A percentile compares a stretch with the other conserved stretches of the same genome.
Evolutionary conservation across 176 grass and related monocot species (phyloP).

Genomic region (Alopecurus myosuroides): DNA sequence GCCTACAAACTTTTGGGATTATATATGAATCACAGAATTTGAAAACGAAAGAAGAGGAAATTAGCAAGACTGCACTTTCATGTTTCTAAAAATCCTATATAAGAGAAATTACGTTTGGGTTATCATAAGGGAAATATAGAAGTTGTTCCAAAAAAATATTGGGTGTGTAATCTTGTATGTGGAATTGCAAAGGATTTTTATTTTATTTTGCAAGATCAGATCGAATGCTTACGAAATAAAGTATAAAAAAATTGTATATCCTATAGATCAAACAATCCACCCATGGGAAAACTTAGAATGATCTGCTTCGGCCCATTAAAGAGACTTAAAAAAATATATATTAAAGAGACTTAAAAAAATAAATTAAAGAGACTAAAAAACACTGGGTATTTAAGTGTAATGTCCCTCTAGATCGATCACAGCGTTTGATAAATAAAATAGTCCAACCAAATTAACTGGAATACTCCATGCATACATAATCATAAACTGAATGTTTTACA

Average conservation of each 20-base stretch:
- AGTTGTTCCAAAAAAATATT: not conserved
- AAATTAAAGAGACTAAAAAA: too few relatives aligned
- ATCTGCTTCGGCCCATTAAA: not conserved
- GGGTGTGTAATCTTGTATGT: not conserved
- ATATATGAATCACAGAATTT: not conserved
- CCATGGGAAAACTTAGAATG: not conserved
- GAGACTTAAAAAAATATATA: too few relatives aligned
- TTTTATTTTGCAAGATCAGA: too few relatives aligned
- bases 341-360: not conserved
- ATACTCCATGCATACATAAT: not conserved
- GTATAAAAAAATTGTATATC: not conserved
- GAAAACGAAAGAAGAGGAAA: not conserved
- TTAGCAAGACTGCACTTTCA: not conserved
- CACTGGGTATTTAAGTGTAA: not conserved
- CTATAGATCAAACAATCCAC: not conserved
- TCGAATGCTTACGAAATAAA: not conserved
- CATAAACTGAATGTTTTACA: not conserved
- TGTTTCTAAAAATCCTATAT: not conserved
- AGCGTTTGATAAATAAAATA: not conserved
- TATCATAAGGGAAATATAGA: not conserved
- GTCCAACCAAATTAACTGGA: not conserved
- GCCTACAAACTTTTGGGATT: not conserved
- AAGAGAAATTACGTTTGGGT: not conserved
- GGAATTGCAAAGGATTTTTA: not conserved
- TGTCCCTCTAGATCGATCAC: not conserved